Evolutionary conservation across 371 early-diverging fungal species (phyloP).

Genomic region (Lichtheimia corymbifera): DNA sequence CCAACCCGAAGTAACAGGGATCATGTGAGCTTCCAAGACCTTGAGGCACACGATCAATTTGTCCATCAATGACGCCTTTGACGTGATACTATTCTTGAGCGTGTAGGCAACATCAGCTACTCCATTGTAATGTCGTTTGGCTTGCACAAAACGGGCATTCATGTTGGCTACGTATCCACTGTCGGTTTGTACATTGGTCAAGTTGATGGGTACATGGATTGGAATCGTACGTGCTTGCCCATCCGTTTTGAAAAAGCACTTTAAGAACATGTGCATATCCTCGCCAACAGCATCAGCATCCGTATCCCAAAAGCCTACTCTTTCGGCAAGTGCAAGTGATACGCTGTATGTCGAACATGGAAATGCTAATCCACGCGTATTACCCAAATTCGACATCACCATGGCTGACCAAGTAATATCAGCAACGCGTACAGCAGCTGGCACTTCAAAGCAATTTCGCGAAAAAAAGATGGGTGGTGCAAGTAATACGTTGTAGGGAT

Average conservation of each 20-base stretch:
- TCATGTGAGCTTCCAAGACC: conserved; percentile 57
- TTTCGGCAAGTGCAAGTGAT: conserved; percentile 66
- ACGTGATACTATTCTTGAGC: conserved; percentile 23
- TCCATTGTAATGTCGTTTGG: conserved; percentile 69
- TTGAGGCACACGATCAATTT: conserved; percentile 45
- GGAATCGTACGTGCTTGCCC: conserved; percentile 66
- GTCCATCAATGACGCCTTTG: conserved; percentile 28
- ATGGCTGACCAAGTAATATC: conserved; percentile 81
- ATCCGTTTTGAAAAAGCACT: conserved; percentile 76
- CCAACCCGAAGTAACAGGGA: conserved; percentile 58
- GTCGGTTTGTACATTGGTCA: conserved; percentile 71
- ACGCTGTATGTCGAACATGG: conserved; percentile 81
- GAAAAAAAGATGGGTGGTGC: conserved; percentile 80
- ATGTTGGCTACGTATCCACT: conserved; percentile 56
- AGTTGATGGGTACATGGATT: conserved; percentile 75
- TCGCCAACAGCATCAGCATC: conserved; percentile 81
- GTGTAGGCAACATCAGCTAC: conserved; percentile 63
- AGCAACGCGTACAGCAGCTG: conserved; percentile 72
- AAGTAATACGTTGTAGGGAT: conserved; percentile 56
- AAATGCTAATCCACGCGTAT: conserved; percentile 64
- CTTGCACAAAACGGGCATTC: conserved; percentile 69
- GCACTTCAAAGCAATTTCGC: conserved; percentile 72
- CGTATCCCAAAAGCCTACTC: conserved; percentile 80
- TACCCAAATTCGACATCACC: conserved; percentile 77
- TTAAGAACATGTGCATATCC: conserved; percentile 86